Evolutionary conservation across 164 flowering plant species (phyloP), one percentile per base, ranked within the genome.

Genomic region (Tetrastigma voinierianum): DNA sequence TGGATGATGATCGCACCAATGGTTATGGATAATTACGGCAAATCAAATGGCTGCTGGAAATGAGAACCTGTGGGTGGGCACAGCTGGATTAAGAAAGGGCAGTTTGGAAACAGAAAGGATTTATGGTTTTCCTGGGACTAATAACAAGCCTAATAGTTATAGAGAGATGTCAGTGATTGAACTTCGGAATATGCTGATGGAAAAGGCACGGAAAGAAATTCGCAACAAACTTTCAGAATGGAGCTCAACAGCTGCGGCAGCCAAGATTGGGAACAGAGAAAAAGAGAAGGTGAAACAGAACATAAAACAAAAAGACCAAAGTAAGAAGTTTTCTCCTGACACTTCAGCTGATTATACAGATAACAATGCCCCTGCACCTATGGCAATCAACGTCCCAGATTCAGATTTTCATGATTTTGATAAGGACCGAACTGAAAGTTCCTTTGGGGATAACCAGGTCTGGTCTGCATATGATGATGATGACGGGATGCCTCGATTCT

Each of bases 401-500:
- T 67, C 92, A 17, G 90, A 85, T 70, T 87, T 87, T 72, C 87
- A 87, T 63, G 81, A 83, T 70, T 87, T 87, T 76, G 90, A 85
- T 70, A 18, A 54, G 67, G 84, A 79, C 44, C 65, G 90, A 59
- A 59, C 77, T 44, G 92, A 84, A 68, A 71, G 47, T 6, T 76
- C 78, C 18, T 87, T 87, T 61, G 81, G 51, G 44, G 83, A 81
- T 8, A 83, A 81, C 53, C 84, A 87, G 70, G 87, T 87, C 11
- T 87, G 92, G 92, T 85, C 90, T 68, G 81, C 84, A 43, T 87
- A 87, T 70, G 92, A 85, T 65, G 79, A 78, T 61, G 82, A 77
- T 67, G 90, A 87, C 73, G 90, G 90, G 45, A 87, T 87, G 92
- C 92, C 92, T 24, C 88, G 90, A 2, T 81, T 65, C 71, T 87